Base-by-base conservation (phyloP, 176 grass and related monocot genomes). In the Puya raimondii region DNA sequence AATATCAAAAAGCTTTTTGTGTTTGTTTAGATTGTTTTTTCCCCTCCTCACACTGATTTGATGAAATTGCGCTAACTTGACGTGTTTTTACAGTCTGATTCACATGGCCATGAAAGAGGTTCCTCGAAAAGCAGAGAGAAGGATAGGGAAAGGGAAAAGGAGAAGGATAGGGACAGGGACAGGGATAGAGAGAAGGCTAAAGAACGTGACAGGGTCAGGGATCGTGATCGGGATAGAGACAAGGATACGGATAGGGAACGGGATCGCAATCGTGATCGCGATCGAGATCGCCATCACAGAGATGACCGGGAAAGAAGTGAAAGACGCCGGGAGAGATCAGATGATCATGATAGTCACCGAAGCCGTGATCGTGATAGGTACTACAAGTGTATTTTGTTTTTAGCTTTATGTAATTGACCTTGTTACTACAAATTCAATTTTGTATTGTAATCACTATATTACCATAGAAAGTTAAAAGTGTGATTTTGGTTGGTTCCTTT, bases 91-190 rank as follows among this genome's bases (percentile, higher is more conserved):
- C 63, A 85, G 79, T 76, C 70, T 0, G 85, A 91, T 29, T 70
- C 82, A 16, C 75, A 80, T 8, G 68, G 73, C 20, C 81, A 81
- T 63, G 85, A 96, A 70, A 83, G 83, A 25, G 74, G 85, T 10
- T 87, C 88, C 57, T 91, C 88, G 1, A 96, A 91, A 50, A 91
- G 80, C 22, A 85, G 91, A 77, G 91, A 86, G 74, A 91, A 68
- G 78, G 91, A 86, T 17, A 87, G 76, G 57, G 91, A 83, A 14
- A 75, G 73, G 2, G 84, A 81, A 2, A 88, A 73, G 69, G 75
- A 85, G 42, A 96, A 75, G 67, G 80, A 85, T 8, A 80, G 85
- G 51, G 88, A 91, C 17, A 84, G 81, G 63, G 92, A 86, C 15
- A 85, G 84, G 58, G 86, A 83, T 33, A 87, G 78, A 0, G 80